Evolutionary conservation across 208 protist genomes (phyloP).

Genomic region (Wallacemonas rigidus): DNA sequence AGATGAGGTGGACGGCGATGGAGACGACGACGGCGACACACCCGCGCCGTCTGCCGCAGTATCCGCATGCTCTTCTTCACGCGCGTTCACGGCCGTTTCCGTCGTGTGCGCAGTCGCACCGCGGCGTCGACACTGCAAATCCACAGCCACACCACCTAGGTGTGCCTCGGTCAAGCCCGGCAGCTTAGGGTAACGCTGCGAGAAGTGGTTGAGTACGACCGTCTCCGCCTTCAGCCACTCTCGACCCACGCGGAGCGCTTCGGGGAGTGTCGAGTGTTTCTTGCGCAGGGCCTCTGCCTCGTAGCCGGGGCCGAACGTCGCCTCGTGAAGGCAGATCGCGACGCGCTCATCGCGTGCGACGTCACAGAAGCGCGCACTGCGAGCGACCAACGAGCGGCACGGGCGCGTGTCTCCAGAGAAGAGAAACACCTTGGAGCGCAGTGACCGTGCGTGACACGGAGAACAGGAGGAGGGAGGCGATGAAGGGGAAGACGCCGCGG

Average conservation of each 20-base stretch:
- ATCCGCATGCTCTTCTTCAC: too few relatives aligned
- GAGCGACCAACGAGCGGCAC: slow-evolving; percentile 65
- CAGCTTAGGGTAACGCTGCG: slow-evolving; percentile 90
- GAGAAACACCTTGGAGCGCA: slow-evolving; percentile 59
- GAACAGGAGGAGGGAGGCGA: neutral
- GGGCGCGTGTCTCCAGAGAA: slow-evolving; percentile 94
- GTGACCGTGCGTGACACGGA: neutral
- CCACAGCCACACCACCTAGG: slow-evolving; percentile 36
- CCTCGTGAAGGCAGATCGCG: slow-evolving; percentile 92
- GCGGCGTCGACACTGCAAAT: slow-evolving; percentile 31
- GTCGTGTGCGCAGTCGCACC: neutral
- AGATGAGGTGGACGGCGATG: too few relatives aligned
- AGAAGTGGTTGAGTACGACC: slow-evolving; percentile 92
- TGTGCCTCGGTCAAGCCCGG: slow-evolving; percentile 61
- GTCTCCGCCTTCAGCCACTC: slow-evolving; percentile 38
- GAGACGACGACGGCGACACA: too few relatives aligned
- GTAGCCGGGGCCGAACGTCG: slow-evolving; percentile 91
- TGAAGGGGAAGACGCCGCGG: neutral
- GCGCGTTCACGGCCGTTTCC: too few relatives aligned
- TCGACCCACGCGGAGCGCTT: slow-evolving; percentile 74
- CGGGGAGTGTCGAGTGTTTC: slow-evolving; percentile 86
- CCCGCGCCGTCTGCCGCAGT: too few relatives aligned
- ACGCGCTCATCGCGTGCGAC: slow-evolving; percentile 22
- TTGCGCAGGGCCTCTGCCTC: slow-evolving; percentile 81
- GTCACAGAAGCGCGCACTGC: slow-evolving; percentile 46